Conservation (phyloP, 495 filamentous ascomycete species). For the Lasiosphaeris hirsuta region DNA sequence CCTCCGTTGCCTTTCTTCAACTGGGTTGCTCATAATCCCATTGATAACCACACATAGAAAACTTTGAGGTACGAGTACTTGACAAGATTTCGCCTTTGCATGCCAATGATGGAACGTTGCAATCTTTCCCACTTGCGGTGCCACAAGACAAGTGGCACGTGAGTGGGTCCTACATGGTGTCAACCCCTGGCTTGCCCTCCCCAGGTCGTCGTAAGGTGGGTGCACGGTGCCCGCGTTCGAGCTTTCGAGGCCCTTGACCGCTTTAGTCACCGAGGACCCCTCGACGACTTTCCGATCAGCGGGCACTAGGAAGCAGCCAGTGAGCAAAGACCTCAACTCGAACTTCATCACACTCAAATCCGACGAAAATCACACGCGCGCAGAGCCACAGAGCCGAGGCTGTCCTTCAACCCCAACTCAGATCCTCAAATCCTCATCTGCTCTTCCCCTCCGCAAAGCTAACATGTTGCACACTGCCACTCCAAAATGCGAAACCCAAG, state of each 20-base stretch:
- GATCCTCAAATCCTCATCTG: too few species aligned
- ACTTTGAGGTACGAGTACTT: too few species aligned
- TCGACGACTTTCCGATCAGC: too few species aligned
- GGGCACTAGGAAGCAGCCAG: neutral
- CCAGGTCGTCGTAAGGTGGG: neutral
- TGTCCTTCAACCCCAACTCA: neutral
- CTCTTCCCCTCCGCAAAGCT: too few species aligned
- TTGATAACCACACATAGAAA: too few species aligned
- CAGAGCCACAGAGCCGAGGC: neutral
- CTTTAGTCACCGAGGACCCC: slow-evolving; percentile 5
- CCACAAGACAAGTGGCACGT: neutral
- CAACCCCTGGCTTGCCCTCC: too few species aligned
- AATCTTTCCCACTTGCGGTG: neutral
- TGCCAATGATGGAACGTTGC: slow-evolving; percentile 9
- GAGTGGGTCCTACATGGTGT: neutral
- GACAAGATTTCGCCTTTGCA: neutral
- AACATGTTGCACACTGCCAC: too few species aligned
- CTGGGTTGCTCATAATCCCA: too few species aligned
- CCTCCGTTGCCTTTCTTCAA: neutral
- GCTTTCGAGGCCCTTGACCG: slow-evolving; percentile 7
- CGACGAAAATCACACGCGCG: neutral
- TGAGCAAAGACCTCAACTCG: neutral
- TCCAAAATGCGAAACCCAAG: too few species aligned
- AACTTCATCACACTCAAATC: neutral
- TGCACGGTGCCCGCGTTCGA: slow-evolving; percentile 7